Conservation (phyloP, 1,139 yeast genomes). For the Oligophagozyma castellii region DNA sequence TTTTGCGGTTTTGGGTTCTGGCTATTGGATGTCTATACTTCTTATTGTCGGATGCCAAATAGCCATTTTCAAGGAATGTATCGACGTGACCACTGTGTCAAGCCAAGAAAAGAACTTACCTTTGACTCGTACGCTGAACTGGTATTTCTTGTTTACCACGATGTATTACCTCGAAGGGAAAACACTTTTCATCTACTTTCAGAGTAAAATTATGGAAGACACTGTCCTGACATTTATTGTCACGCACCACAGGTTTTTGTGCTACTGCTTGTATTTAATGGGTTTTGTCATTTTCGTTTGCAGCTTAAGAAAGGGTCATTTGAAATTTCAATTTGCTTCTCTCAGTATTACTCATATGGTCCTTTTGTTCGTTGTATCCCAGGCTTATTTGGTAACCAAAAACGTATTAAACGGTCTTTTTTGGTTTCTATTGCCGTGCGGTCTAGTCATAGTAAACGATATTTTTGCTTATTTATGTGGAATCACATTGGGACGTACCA, state of each 20-base stretch:
- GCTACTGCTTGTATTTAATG: constrained; percentile 70
- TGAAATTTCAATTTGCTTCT: constrained; percentile 87
- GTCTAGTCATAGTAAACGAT: constrained; percentile 86
- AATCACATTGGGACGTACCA: constrained; percentile 88
- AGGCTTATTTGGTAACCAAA: constrained; percentile 83
- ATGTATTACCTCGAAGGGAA: constrained; percentile 85
- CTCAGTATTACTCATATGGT: constrained; percentile 93
- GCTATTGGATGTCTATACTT: constrained; percentile 69
- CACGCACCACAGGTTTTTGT: constrained; percentile 70
- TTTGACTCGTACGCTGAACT: constrained; percentile 70
- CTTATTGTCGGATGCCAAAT: constrained; percentile 64
- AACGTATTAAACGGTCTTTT: constrained; percentile 82
- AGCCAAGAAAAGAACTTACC: constrained; percentile 77
- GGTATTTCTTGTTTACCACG: constrained; percentile 76
- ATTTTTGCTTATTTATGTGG: constrained; percentile 96
- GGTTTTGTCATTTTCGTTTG: constrained; percentile 88
- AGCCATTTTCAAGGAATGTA: constrained; percentile 81
- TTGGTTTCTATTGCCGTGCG: constrained; percentile 89
- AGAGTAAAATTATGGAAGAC: constrained; percentile 29
- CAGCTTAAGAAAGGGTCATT: constrained; percentile 77
- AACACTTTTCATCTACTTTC: constrained; percentile 46
- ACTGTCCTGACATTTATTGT: constrained; percentile 32
- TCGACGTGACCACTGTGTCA: constrained; percentile 71
- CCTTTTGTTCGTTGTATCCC: constrained; percentile 75
- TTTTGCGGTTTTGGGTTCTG: constrained; percentile 62